Evolutionary conservation across 345 rosid genomes (phyloP).

Genomic region (Pseudoturritis turrita): DNA sequence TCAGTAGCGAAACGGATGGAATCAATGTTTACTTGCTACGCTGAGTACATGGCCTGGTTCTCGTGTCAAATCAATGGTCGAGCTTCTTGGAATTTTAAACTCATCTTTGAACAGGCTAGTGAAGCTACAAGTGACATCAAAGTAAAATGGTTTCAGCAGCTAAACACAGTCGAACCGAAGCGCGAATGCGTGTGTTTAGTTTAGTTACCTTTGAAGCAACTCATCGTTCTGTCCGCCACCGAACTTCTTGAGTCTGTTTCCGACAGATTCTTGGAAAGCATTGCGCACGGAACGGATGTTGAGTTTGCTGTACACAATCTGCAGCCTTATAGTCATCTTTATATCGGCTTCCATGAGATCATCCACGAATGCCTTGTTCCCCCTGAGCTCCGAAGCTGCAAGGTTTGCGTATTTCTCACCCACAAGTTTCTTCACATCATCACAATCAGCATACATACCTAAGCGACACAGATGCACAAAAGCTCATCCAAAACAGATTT

Average conservation of each 20-base stretch:
- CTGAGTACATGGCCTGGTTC: slow-evolving; percentile 59
- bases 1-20: background rate
- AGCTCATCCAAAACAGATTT: too few relatives aligned
- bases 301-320: slow-evolving; percentile 66
- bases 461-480: background rate
- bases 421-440: slow-evolving; percentile 50
- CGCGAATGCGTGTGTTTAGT: background rate
- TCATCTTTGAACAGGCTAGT: slow-evolving; percentile 90
- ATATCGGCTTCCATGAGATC: slow-evolving; percentile 70
- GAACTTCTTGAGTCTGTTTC: slow-evolving; percentile 72
- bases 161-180: background rate
- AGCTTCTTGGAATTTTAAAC: slow-evolving; percentile 70
- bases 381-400: slow-evolving; percentile 54
- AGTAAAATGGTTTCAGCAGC: background rate
- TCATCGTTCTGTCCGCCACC: slow-evolving; percentile 56
- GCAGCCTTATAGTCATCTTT: slow-evolving; percentile 67
- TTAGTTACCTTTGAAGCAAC: slow-evolving; percentile 66
- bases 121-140: slow-evolving; percentile 44
- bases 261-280: slow-evolving; percentile 84
- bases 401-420: slow-evolving; percentile 56
- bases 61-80: slow-evolving; percentile 65
- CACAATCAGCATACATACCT: slow-evolving; percentile 78
- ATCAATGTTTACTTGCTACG: slow-evolving; percentile 61
- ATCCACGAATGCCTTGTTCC: slow-evolving; percentile 42
- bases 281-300: slow-evolving; percentile 67